Percentiles rank a stretch among this genome's conserved stretches.
Evolutionary conservation across 1,284 basidiomycete species (phyloP).

Genomic region (Ceratobasidium sp.): DNA sequence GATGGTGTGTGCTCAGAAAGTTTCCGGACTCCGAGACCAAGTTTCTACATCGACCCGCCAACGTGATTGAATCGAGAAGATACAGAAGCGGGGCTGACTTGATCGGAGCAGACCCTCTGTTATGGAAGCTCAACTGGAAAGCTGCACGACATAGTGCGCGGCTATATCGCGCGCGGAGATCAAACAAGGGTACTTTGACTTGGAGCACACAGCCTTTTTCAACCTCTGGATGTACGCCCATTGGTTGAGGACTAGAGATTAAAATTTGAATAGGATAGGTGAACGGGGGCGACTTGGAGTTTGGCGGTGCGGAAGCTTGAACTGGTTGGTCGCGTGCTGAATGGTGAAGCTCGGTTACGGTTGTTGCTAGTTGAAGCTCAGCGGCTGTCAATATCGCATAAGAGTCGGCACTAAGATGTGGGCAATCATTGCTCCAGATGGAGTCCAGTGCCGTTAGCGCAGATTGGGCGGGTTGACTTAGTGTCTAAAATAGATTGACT

Average conservation of each 20-base stretch:
- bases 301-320: background rate
- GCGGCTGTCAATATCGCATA: background rate
- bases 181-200: background rate
- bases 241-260: too few relatives aligned
- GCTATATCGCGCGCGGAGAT: conserved; percentile 16
- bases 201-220: too few relatives aligned
- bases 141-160: conserved; percentile 3
- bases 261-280: too few relatives aligned
- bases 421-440: conserved; percentile 10
- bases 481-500: too few relatives aligned
- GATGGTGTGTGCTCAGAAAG: conserved; percentile 2
- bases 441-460: background rate
- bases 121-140: background rate
- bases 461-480: background rate
- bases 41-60: background rate
- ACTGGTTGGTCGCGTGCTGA: too few relatives aligned
- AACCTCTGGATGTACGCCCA: too few relatives aligned
- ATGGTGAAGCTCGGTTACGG: background rate
- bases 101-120: background rate
- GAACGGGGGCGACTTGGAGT: too few relatives aligned
- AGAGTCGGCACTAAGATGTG: background rate
- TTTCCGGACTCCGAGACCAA: background rate
- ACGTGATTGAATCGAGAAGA: background rate
- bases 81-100: background rate
- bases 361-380: background rate